Conservation (phyloP, 2,329 filamentous ascomycete species). For the Arthrobotrys iridis region DNA sequence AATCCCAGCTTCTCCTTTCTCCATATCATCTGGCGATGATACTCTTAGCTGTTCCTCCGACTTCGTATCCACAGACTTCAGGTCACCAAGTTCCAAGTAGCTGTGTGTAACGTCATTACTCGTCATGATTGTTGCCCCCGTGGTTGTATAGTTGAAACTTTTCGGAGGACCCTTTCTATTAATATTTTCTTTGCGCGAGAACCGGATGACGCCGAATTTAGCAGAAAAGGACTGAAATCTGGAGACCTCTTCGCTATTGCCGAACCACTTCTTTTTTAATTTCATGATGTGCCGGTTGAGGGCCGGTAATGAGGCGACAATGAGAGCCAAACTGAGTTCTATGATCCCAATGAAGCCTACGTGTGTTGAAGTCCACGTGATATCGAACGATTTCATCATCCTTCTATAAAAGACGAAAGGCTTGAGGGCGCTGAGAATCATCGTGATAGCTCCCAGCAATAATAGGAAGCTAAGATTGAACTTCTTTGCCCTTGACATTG, state of each 20-base stretch:
- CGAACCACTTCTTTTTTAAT: conserved; percentile 8
- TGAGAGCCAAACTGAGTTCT: conserved; percentile 25
- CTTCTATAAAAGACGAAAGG: conserved; percentile 25
- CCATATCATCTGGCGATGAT: neutral
- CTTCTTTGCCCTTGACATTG: conserved; percentile 30
- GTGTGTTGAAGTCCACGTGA: conserved; percentile 18
- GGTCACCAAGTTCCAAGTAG: conserved; percentile 23
- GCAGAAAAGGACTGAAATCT: neutral
- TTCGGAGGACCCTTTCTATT: neutral
- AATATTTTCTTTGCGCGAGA: neutral
- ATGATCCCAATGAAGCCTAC: conserved; percentile 35
- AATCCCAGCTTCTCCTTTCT: neutral
- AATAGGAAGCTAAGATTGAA: conserved; percentile 27
- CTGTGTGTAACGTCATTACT: conserved; percentile 7
- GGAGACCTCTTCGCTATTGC: neutral
- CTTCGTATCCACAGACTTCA: conserved; percentile 17
- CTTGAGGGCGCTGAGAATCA: conserved; percentile 35
- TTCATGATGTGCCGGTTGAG: conserved; percentile 35
- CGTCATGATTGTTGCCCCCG: neutral
- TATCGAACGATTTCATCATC: conserved; percentile 25
- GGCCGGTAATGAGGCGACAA: conserved; percentile 22
- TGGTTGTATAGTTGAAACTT: conserved; percentile 18
- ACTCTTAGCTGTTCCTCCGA: neutral
- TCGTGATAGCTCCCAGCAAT: conserved; percentile 24
- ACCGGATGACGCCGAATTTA: conserved; percentile 27